Conservation (phyloP, 768 basidiomycete genomes). For the Kwoniella newhampshirensis region DNA sequence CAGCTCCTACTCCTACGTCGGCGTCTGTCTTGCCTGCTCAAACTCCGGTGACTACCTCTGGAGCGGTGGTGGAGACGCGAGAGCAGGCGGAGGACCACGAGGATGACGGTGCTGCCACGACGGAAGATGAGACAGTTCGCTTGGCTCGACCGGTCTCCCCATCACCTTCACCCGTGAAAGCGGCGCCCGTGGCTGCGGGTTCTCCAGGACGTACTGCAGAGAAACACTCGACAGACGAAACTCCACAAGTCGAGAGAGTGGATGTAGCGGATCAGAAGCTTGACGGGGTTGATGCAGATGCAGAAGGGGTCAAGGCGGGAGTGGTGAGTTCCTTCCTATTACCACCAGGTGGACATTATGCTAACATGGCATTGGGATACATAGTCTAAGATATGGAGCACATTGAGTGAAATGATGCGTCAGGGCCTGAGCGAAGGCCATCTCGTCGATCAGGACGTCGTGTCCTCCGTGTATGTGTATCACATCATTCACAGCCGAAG, state of each 20-base stretch:
- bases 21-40: not conserved
- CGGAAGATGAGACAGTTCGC: conserved; percentile 11
- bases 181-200: not conserved
- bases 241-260: not conserved
- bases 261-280: not conserved
- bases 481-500: not conserved
- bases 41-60: not conserved
- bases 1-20: not conserved
- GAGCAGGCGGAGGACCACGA: not conserved
- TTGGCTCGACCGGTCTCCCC: not conserved
- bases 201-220: not conserved
- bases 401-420: conserved; percentile 31
- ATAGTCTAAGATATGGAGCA: conserved; percentile 32
- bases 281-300: conserved; percentile 18
- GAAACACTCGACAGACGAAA: not conserved
- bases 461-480: conserved; percentile 25
- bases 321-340: conserved; percentile 15
- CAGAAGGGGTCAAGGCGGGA: conserved; percentile 18
- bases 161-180: conserved; percentile 7
- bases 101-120: not conserved
- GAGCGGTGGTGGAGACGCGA: too few species aligned
- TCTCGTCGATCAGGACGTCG: conserved; percentile 1
- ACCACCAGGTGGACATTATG: not conserved
- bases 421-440: conserved; percentile 23
- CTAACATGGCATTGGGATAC: not conserved